Conservation (phyloP, 1,284 basidiomycete species). For the Vanrija sp. region DNA sequence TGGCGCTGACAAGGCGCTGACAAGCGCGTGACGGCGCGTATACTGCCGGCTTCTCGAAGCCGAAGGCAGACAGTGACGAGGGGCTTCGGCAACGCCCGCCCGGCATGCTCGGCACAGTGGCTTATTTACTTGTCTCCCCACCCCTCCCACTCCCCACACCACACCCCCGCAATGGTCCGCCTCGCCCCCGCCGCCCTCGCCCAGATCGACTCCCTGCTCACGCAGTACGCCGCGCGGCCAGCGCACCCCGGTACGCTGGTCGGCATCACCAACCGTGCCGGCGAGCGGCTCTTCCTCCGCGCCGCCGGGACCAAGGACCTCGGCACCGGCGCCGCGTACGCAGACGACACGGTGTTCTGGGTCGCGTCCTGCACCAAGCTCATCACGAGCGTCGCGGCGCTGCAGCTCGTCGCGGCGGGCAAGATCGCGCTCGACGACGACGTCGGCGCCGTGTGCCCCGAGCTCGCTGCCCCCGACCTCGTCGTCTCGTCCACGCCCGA, state of each 20-base stretch:
- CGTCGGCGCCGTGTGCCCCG: slow-evolving; percentile 18
- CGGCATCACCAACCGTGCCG: slow-evolving; percentile 4
- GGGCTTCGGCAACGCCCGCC: too few relatives aligned
- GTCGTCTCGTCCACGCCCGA: not conserved
- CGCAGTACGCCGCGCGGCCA: not conserved
- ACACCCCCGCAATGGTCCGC: not conserved
- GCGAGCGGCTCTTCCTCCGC: slow-evolving; percentile 3
- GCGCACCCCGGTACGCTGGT: slow-evolving; percentile 7
- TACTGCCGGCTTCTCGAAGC: too few relatives aligned
- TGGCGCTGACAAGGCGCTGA: too few relatives aligned
- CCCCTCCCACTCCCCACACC: too few relatives aligned
- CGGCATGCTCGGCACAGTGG: too few relatives aligned
- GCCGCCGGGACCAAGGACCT: slow-evolving; percentile 6
- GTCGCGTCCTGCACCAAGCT: slow-evolving; percentile 20
- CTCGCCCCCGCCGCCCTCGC: not conserved
- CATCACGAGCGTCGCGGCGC: slow-evolving; percentile 3
- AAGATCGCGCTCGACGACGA: slow-evolving; percentile 24
- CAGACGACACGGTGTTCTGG: slow-evolving; percentile 18
- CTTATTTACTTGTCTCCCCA: too few relatives aligned
- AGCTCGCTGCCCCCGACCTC: slow-evolving; percentile 15
- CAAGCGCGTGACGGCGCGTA: too few relatives aligned
- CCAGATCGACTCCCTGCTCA: slow-evolving; percentile 2
- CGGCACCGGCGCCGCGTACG: slow-evolving; percentile 10
- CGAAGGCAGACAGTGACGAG: too few relatives aligned
- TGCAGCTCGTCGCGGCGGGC: slow-evolving; percentile 31